phyloP scores from a whole-genome alignment of 805 yeast species.

The Isabelozyma pseudorhagii region DNA sequence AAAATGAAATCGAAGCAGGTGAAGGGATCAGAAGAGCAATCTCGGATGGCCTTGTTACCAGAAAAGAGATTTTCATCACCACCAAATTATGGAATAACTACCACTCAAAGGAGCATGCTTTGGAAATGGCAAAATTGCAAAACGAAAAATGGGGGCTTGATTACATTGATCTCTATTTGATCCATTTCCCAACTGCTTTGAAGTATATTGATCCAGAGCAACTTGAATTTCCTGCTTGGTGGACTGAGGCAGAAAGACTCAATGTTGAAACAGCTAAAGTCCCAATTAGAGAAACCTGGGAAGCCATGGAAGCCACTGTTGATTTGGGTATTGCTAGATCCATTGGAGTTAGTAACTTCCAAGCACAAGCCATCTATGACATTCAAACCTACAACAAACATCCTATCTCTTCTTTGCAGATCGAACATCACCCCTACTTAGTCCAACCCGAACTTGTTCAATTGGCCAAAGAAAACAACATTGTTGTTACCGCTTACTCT shows the following conservation, averaged over 20 bases:
- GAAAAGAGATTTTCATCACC: slow-evolving; percentile 61
- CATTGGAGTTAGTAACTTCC: slow-evolving; percentile 58
- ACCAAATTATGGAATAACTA: slow-evolving; percentile 58
- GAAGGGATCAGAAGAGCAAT: slow-evolving; percentile 51
- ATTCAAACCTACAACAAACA: slow-evolving; percentile 38
- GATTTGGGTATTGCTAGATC: slow-evolving; percentile 34
- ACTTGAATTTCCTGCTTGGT: slow-evolving; percentile 28
- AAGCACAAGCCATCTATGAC: slow-evolving; percentile 44
- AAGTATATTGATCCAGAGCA: slow-evolving; percentile 24
- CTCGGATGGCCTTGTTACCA: slow-evolving; percentile 52
- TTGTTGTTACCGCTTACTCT: slow-evolving; percentile 21
- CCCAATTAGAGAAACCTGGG: slow-evolving; percentile 31
- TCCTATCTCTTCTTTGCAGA: slow-evolving; percentile 57
- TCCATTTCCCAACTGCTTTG: slow-evolving; percentile 69
- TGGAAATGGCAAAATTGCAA: slow-evolving; percentile 53
- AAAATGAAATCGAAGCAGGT: slow-evolving; percentile 62
- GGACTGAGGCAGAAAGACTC: slow-evolving; percentile 29
- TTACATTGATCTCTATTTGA: slow-evolving; percentile 67
- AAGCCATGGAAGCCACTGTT: slow-evolving; percentile 25
- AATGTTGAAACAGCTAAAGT: slow-evolving; percentile 8
- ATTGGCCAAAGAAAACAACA: slow-evolving; percentile 44
- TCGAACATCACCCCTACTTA: slow-evolving; percentile 36
- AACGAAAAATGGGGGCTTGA: slow-evolving; percentile 60
- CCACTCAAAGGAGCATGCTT: slow-evolving; percentile 44
- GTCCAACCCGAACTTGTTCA: slow-evolving; percentile 58